Evolutionary conservation across 768 basidiomycete genomes (phyloP).

Genomic region (Pulveroboletus sp.): DNA sequence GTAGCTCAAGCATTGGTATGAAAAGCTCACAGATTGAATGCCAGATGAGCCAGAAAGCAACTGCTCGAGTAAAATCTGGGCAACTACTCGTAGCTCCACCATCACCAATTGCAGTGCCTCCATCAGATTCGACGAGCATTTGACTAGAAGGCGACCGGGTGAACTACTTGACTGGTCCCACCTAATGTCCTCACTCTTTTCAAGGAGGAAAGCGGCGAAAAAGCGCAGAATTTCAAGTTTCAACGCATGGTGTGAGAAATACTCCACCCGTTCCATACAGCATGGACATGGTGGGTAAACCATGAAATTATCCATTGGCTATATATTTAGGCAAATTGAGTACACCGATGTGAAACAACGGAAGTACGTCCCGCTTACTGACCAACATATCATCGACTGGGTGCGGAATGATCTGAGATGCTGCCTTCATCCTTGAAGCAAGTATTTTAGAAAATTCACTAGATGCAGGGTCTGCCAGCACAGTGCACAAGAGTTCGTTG

Average conservation of each 20-base stretch:
- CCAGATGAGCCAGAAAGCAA: constrained; percentile 11
- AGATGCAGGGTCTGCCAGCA: constrained; percentile 20
- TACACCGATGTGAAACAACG: constrained; percentile 13
- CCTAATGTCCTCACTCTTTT: constrained; percentile 24
- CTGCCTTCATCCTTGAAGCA: constrained; percentile 8
- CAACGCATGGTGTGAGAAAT: constrained; percentile 27
- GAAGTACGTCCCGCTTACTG: constrained; percentile 21
- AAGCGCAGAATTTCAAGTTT: constrained; percentile 42
- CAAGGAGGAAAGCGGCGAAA: constrained; percentile 36
- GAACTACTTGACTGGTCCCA: constrained; percentile 1
- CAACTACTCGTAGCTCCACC: constrained; percentile 15
- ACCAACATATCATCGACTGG: constrained; percentile 23
- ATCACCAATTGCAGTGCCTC: constrained; percentile 23
- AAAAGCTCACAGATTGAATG: constrained; percentile 23
- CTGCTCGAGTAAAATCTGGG: constrained; percentile 17
- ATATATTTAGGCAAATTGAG: constrained; percentile 24
- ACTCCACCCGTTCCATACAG: constrained; percentile 23
- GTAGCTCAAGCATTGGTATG: background rate
- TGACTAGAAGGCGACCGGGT: background rate
- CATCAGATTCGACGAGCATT: constrained; percentile 7
- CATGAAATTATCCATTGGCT: constrained; percentile 52
- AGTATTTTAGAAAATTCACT: constrained; percentile 9
- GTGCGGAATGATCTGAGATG: constrained; percentile 4
- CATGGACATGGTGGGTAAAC: constrained; percentile 33
- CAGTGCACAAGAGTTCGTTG: constrained; percentile 7